phyloP scores from a whole-genome alignment of 2,329 filamentous ascomycete genomes.

The Penicillium sp. region DNA sequence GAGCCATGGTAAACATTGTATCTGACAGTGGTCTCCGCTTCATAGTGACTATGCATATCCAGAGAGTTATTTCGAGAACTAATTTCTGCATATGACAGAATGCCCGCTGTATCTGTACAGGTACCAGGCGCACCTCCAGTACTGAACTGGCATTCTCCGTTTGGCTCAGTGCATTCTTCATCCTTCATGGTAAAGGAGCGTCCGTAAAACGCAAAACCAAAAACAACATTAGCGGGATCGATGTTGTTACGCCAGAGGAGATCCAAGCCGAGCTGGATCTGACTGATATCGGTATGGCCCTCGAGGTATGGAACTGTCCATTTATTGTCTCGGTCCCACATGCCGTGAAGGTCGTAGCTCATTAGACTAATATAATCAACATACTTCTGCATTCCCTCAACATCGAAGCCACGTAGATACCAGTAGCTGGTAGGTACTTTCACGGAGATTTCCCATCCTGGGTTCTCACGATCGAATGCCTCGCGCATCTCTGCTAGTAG shows the following conservation, averaged over 20 bases:
- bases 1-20: not conserved
- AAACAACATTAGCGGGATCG: not conserved
- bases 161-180: not conserved
- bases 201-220: not conserved
- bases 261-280: conserved; percentile 31
- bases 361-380: no score
- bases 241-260: conserved; percentile 29
- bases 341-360: no score
- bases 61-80: no score
- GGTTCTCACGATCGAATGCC: no score
- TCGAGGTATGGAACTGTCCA: no score
- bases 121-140: not conserved
- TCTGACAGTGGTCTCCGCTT: no score
- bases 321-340: no score
- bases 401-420: no score
- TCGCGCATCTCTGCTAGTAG: conserved; percentile 7
- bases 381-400: no score
- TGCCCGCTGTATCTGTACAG: not conserved
- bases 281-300: conserved; percentile 23
- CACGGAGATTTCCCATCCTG: no score
- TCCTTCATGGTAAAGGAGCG: not conserved
- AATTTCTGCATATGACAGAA: not conserved
- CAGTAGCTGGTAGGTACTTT: no score
- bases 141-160: not conserved
- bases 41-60: no score